Evolutionary conservation across 176 grass and related monocot species (phyloP), one percentile per base, ranked within the genome.

Genomic region (Pontederia paniculata): DNA sequence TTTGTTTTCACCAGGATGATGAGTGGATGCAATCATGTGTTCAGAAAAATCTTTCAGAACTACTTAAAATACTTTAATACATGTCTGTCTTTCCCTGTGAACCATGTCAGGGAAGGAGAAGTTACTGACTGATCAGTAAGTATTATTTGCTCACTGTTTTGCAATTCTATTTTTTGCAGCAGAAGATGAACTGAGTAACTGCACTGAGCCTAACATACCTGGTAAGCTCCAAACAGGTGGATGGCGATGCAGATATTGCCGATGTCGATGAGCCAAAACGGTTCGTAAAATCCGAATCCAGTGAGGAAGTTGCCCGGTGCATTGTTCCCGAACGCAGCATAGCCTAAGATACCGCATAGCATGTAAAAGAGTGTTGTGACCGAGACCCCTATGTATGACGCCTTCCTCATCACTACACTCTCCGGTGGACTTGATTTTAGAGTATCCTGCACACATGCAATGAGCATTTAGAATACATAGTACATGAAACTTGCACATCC

Each of bases 261-360:
- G 45, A 97, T 25, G 60, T 97, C 91, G 23, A 97, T 74, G 44
- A 97, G 91, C 86, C 91, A 97, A 72, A 84, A 97, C 0, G 91
- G 91, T 12, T 97, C 86, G 68, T 84, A 97, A 74, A 96, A 96
- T 18, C 91, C 91, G 71, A 97, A 97, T 0, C 91, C 91, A 0
- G 91, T 97, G 2, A 97, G 74, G 71, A 97, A 97, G 77, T 97
- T 97, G 4, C 91, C 91, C 4, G 91, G 91, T 0, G 91, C 91
- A 1, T 58, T 1, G 58, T 81, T 97, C 17, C 91, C 91, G 46
- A 97, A 97, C 47, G 91, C 91, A n/a, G 91, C 91, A 63, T 90
- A 97, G 0, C 91, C 91, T 0, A 90, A 60, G 2, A 87, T 49
- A 52, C 91, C 91, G 61, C 91, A 97, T 8, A 90, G 65, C 86